Base-by-base conservation (phyloP, 192 early-diverging fungal species). In the Funneliformis geosporum region DNA sequence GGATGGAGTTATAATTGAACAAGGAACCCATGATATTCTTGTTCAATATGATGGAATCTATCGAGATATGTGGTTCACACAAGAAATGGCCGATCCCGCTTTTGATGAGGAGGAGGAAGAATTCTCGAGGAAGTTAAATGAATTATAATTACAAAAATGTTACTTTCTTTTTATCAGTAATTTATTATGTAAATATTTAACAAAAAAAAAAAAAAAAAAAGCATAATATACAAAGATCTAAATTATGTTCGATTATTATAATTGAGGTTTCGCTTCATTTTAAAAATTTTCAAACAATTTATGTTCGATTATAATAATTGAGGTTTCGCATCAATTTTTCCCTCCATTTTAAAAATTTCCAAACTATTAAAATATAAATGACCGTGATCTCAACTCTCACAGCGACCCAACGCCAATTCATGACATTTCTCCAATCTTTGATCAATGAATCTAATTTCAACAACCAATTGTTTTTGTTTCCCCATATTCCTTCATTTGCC, bases 61-160 rank as follows among this genome's bases (percentile, higher is more conserved):
- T 83, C 84, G 89, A 40, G 82, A 86, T 14, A 98, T 99, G 97
- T 99, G 97, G 97, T 79, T 79, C 18, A 91, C 90, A 5, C 95
- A 96, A 72, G 89, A 90, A 44, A 81, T 61, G 60, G 21, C 74
- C 2, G 67, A 69, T 50, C 47, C 47, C 47, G 14, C 50, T 6
- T 21, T 55, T 21, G 16, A 55, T 14, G 50, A 55, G 5, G 50
- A 55, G 50, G 50, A 55, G 50, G 50, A 44, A 5, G 43, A 44
- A 5, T 55, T 55, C 8, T 21, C 21, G 1, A 55, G 7, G 4
- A 55, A 55, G 21, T 21, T 55, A 21, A 55, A 21, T 55, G 16
- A 55, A 21, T 55, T 21, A 7, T 21, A 55, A 33, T 33, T 33
- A 33, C 33, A 33, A 33, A 33, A 33, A 33, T n/a, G n/a, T n/a